Conservation (phyloP, 345 rosid species). For the Cardiospermum halicacabum region DNA sequence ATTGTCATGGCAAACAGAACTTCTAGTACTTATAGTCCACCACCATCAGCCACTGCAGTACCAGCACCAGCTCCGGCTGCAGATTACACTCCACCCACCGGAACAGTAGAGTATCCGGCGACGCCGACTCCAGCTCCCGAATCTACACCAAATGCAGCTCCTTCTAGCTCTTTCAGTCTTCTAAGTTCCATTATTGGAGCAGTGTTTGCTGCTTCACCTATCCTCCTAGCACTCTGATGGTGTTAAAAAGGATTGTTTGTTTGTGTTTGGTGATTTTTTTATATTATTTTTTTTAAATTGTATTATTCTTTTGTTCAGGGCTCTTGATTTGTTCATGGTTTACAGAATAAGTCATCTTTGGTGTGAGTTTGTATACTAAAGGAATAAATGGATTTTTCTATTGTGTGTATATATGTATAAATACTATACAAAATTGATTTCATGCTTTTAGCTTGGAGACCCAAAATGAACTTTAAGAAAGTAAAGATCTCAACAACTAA, state of each 20-base stretch:
- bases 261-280: not conserved
- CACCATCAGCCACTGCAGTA: slow-evolving; percentile 12
- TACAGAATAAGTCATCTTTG: slow-evolving; percentile 17
- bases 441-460: not conserved
- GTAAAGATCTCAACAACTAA: no score
- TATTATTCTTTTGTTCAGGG: not conserved
- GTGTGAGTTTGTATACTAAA: slow-evolving; percentile 19
- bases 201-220: slow-evolving; percentile 43
- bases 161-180: slow-evolving; percentile 25
- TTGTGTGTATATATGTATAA: not conserved
- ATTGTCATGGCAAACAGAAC: slow-evolving; percentile 67
- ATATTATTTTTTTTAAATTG: not conserved
- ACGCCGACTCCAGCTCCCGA: slow-evolving; percentile 56
- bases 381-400: slow-evolving; percentile 21
- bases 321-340: slow-evolving; percentile 17
- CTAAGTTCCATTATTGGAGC: slow-evolving; percentile 34
- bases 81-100: slow-evolving; percentile 40
- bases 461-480: not conserved
- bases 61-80: slow-evolving; percentile 53
- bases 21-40: slow-evolving; percentile 16
- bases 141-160: slow-evolving; percentile 35
- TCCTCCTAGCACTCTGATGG: slow-evolving; percentile 31
- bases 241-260: not conserved
- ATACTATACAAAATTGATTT: not conserved
- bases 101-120: slow-evolving; percentile 35